These are phyloP conservation scores for Lithohypha guttulata DNA, from an alignment of 2,329 filamentous ascomycete genomes.

Conservation along the genomic window DNA sequence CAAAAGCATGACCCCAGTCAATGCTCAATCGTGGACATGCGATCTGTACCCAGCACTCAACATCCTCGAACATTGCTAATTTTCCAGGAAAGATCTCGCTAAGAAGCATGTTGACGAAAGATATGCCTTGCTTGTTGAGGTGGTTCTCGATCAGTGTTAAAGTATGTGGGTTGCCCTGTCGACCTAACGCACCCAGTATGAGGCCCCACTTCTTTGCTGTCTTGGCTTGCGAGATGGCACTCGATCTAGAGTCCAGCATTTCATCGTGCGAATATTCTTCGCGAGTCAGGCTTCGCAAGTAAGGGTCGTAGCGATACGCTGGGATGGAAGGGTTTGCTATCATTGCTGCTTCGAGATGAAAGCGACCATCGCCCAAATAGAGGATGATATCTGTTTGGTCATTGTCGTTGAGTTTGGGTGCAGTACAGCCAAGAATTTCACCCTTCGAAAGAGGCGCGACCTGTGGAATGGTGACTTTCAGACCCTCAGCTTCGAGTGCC, in stretches of 20 bases:
- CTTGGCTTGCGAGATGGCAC: conserved; percentile 66
- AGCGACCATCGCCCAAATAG: conserved; percentile 84
- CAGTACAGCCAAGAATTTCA: conserved; percentile 95
- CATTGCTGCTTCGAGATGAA: conserved; percentile 97
- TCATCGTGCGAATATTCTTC: conserved; percentile 88
- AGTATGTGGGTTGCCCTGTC: conserved; percentile 92
- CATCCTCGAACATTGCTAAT: conserved; percentile 81
- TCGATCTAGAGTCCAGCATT: conserved; percentile 69
- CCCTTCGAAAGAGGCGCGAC: conserved; percentile 87
- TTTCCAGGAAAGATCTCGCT: conserved; percentile 93
- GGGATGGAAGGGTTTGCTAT: conserved; percentile 89
- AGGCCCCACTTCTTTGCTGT: conserved; percentile 83
- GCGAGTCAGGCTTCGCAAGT: conserved; percentile 79
- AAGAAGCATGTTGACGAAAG: conserved; percentile 73
- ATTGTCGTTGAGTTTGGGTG: conserved; percentile 53
- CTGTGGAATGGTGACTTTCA: conserved; percentile 77
- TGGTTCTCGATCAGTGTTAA: conserved; percentile 74
- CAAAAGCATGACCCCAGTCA: conserved; percentile 97
- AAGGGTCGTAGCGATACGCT: conserved; percentile 94
- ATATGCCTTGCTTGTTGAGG: conserved; percentile 59
- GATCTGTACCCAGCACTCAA: conserved; percentile 97
- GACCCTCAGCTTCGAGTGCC: conserved; percentile 71
- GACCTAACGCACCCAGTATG: conserved; percentile 81
- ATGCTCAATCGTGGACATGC: conserved; percentile 95
- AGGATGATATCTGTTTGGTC: conserved; percentile 62